Percentiles rank a stretch among this genome's conserved stretches.
These are phyloP conservation scores for Neoascochyta sp. DNA, from an alignment of 2,329 filamentous ascomycete species.

Conservation along the genomic window DNA sequence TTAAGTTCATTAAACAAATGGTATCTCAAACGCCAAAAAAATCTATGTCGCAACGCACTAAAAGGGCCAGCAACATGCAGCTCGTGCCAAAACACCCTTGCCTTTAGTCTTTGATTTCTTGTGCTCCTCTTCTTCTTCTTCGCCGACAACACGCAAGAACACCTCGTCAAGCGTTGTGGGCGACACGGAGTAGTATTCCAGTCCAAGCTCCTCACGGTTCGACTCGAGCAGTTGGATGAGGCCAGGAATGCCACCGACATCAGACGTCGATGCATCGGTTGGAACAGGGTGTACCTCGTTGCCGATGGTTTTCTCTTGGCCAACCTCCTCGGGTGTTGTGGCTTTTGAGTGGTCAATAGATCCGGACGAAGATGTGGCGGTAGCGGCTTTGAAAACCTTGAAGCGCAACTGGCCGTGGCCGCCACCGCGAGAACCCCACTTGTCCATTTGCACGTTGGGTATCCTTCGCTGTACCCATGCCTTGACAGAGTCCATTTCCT, in stretches of 20 bases:
- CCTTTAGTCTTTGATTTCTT: slow-evolving; percentile 10
- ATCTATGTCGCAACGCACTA: too few species aligned
- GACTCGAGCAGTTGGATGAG: slow-evolving; percentile 72
- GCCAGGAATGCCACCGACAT: slow-evolving; percentile 55
- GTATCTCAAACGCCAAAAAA: too few species aligned
- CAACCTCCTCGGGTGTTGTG: slow-evolving; percentile 1
- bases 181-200: slow-evolving; percentile 83
- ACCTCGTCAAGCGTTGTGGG: slow-evolving; percentile 89
- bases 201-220: slow-evolving; percentile 62
- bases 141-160: slow-evolving; percentile 78
- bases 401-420: slow-evolving; percentile 82
- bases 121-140: slow-evolving; percentile 56
- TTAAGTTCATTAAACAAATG: too few species aligned
- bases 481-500: slow-evolving; percentile 64
- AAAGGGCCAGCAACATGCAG: too few species aligned
- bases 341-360: background rate
- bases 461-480: slow-evolving; percentile 63
- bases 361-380: slow-evolving; percentile 34
- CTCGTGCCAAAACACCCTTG: too few species aligned
- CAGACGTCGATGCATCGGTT: slow-evolving; percentile 9
- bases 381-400: slow-evolving; percentile 58
- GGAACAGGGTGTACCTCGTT: slow-evolving; percentile 22
- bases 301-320: slow-evolving; percentile 12
- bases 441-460: slow-evolving; percentile 57
- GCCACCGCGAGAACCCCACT: slow-evolving; percentile 64